A percentile compares a stretch with the other conserved stretches of the same genome.
phyloP scores from a whole-genome alignment of 768 basidiomycete genomes.

The Leucocoprinus birnbaumii region DNA sequence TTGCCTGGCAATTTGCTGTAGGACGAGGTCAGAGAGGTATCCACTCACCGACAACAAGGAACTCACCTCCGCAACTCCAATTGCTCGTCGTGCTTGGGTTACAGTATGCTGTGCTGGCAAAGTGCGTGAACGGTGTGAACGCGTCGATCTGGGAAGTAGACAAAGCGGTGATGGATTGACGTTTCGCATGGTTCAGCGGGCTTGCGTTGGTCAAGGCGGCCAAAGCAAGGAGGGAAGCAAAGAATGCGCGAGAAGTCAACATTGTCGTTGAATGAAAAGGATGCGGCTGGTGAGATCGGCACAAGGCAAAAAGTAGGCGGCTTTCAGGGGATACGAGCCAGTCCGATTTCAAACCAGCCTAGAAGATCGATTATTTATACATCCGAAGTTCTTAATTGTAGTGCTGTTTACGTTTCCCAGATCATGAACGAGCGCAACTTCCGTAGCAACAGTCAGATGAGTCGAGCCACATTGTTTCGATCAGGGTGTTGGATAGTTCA shows the following conservation, averaged over 20 bases:
- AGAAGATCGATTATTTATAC: no score
- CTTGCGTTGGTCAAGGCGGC: background rate
- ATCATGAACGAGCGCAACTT: no score
- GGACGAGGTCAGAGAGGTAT: background rate
- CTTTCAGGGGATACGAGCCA: no score
- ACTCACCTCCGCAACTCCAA: slow-evolving; percentile 54
- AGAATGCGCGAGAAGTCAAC: background rate
- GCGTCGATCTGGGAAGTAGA: slow-evolving; percentile 33
- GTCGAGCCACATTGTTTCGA: no score
- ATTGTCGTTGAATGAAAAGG: background rate
- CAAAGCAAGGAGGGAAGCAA: background rate
- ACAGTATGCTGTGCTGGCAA: slow-evolving; percentile 50
- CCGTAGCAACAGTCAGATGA: no score
- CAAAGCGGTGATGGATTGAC: slow-evolving; percentile 30
- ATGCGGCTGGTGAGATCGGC: background rate
- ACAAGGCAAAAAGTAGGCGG: no score
- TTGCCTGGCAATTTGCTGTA: slow-evolving; percentile 9
- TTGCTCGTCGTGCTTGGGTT: slow-evolving; percentile 34
- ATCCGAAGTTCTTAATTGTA: no score
- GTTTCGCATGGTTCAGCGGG: slow-evolving; percentile 5
- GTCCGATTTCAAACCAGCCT: no score
- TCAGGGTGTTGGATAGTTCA: background rate
- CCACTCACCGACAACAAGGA: background rate
- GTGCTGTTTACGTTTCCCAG: no score
- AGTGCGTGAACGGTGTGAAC: slow-evolving; percentile 45